A percentile compares a stretch with the other conserved stretches of the same genome.
phyloP scores from a whole-genome alignment of 108 stramenopile species.

The Stephanodiscus triporus region DNA sequence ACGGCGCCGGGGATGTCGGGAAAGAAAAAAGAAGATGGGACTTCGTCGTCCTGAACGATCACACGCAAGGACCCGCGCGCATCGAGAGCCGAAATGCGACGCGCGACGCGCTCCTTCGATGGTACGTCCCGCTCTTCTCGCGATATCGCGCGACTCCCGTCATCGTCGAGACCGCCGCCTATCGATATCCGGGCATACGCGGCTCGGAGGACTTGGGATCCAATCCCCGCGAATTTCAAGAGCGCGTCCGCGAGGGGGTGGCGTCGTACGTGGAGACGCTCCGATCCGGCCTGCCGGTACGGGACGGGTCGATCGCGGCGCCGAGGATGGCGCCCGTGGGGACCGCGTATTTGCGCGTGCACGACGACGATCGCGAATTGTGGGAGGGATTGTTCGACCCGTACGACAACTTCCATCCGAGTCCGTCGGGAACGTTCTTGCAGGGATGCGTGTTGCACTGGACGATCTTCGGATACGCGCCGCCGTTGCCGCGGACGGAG shows the following conservation, averaged over 20 bases:
- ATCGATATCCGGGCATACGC: constrained; percentile 51
- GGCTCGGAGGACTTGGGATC: constrained; percentile 61
- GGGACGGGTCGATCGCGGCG: not conserved
- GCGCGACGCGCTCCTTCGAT: constrained; percentile 29
- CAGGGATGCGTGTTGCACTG: constrained; percentile 70
- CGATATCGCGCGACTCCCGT: constrained; percentile 32
- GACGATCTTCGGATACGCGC: constrained; percentile 48
- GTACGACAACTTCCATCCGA: constrained; percentile 73
- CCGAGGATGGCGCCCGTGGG: constrained; percentile 69
- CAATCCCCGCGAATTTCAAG: constrained; percentile 58
- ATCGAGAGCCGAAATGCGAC: constrained; percentile 38
- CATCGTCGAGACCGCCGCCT: constrained; percentile 69
- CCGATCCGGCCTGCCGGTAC: not conserved
- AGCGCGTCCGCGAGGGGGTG: constrained; percentile 51
- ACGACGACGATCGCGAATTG: constrained; percentile 28
- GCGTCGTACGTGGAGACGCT: constrained; percentile 32
- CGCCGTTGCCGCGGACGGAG: constrained; percentile 26
- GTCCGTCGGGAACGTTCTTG: constrained; percentile 71
- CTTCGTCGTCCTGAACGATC: constrained; percentile 78
- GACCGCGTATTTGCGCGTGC: constrained; percentile 54
- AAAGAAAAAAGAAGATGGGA: constrained; percentile 45
- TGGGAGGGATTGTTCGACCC: constrained; percentile 68
- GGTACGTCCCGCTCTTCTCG: constrained; percentile 60
- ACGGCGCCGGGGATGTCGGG: not conserved
- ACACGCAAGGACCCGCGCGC: constrained; percentile 74